Percentiles rank a stretch among this genome's conserved stretches.
phyloP scores from a whole-genome alignment of 2,329 filamentous ascomycete genomes.

The Aphanocladium album region DNA sequence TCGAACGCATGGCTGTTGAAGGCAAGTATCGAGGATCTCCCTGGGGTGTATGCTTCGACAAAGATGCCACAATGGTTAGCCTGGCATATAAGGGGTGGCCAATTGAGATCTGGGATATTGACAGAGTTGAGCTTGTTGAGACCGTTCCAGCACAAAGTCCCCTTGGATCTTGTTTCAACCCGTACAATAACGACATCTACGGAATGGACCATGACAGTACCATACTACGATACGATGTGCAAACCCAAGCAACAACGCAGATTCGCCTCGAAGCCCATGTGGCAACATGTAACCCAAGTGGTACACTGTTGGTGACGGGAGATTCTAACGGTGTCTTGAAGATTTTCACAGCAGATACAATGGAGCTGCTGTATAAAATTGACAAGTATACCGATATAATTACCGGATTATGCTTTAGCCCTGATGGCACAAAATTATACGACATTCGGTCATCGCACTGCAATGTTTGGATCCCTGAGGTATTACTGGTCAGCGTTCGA shows the following conservation, averaged over 20 bases:
- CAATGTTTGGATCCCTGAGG: constrained; percentile 1
- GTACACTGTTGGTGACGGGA: background rate
- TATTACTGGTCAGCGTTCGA: background rate
- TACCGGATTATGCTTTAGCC: background rate
- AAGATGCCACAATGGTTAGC: background rate
- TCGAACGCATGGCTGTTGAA: background rate
- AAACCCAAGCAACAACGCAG: background rate
- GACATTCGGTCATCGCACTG: background rate
- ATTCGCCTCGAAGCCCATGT: background rate
- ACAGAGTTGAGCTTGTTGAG: background rate
- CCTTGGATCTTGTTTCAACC: background rate
- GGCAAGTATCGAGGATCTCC: background rate
- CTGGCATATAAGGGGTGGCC: background rate
- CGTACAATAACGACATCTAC: background rate
- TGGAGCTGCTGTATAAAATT: constrained; percentile 3
- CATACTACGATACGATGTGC: background rate
- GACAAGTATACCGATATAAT: background rate
- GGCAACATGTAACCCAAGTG: background rate
- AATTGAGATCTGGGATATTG: background rate
- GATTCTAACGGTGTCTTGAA: background rate
- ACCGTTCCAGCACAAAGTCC: background rate
- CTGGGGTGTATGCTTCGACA: background rate
- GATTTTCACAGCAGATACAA: background rate
- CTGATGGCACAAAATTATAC: background rate
- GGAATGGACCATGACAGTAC: background rate